Evolutionary conservation across 805 yeast genomes (phyloP).

Genomic region (Yarrowia bubula): DNA sequence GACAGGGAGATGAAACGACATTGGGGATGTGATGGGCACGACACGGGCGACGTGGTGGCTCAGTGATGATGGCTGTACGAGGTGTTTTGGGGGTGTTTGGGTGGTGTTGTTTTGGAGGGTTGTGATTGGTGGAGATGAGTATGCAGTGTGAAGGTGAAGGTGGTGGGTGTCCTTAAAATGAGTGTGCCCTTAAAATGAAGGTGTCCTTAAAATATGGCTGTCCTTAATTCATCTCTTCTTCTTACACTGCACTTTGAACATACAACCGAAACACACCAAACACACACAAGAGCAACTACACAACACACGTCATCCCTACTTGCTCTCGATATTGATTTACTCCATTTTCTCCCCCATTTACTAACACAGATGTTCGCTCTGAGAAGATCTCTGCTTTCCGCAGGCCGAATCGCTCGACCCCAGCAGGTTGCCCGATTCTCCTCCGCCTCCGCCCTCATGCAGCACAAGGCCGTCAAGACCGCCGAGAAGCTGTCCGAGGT

Average conservation of each 20-base stretch:
- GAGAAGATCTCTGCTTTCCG: constrained; percentile 26
- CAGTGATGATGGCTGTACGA: too few relatives aligned
- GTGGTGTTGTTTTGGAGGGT: too few relatives aligned
- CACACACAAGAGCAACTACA: too few relatives aligned
- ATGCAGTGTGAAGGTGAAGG: neutral
- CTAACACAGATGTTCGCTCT: constrained; percentile 26
- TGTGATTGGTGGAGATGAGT: too few relatives aligned
- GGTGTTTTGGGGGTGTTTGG: too few relatives aligned
- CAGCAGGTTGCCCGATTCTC: constrained; percentile 22
- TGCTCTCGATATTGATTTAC: neutral
- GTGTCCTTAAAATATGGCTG: too few relatives aligned
- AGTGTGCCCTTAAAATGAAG: too few relatives aligned
- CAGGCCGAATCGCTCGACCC: constrained; percentile 27
- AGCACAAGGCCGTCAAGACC: constrained; percentile 28
- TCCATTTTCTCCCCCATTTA: neutral
- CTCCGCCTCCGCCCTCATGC: neutral
- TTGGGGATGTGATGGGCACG: neutral
- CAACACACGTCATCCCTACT: too few relatives aligned
- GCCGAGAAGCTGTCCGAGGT: constrained; percentile 75
- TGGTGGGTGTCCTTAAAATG: neutral
- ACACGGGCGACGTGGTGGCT: too few relatives aligned
- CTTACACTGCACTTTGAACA: too few relatives aligned
- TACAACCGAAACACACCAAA: too few relatives aligned
- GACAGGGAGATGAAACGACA: neutral
- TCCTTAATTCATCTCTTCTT: too few relatives aligned